Evolutionary conservation across 805 yeast species (phyloP).

Genomic region (Suhomyces emberorum): DNA sequence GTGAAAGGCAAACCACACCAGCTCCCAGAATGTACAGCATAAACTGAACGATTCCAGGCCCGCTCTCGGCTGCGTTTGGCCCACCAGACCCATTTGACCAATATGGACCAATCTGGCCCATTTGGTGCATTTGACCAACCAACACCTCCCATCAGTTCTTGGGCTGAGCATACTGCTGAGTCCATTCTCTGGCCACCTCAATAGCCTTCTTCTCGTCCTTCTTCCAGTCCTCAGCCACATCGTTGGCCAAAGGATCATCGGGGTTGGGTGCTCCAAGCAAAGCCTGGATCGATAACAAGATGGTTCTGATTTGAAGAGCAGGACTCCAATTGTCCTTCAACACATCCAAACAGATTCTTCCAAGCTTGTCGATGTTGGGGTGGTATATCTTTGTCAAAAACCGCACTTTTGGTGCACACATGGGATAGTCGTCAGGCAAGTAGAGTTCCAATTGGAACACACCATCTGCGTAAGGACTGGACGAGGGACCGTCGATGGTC

Average conservation of each 20-base stretch:
- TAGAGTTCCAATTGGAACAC: conserved; percentile 78
- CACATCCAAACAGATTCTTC: conserved; percentile 93
- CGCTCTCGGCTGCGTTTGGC: no score
- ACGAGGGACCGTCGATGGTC: conserved; percentile 84
- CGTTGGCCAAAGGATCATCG: conserved; percentile 96
- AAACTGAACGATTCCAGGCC: no score
- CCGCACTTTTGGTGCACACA: conserved; percentile 96
- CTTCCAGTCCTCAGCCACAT: conserved; percentile 96
- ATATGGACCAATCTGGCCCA: no score
- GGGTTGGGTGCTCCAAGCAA: conserved; percentile 95
- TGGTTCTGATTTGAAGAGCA: conserved; percentile 92
- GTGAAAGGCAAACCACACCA: no score
- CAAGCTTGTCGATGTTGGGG: conserved; percentile 93
- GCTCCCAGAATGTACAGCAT: no score
- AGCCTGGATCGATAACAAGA: conserved; percentile 88
- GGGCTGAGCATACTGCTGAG: conserved; percentile 61
- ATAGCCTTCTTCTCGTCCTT: conserved; percentile 79
- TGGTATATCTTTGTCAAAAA: conserved; percentile 93
- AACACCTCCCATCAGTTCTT: background rate
- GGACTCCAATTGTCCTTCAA: conserved; percentile 97
- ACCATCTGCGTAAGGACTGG: conserved; percentile 87
- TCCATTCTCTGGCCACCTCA: conserved; percentile 76
- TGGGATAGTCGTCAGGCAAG: conserved; percentile 94
- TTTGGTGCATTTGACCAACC: background rate
- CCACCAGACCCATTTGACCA: no score